Conservation (phyloP, 257 asterid species). For the Plantago elongata region DNA sequence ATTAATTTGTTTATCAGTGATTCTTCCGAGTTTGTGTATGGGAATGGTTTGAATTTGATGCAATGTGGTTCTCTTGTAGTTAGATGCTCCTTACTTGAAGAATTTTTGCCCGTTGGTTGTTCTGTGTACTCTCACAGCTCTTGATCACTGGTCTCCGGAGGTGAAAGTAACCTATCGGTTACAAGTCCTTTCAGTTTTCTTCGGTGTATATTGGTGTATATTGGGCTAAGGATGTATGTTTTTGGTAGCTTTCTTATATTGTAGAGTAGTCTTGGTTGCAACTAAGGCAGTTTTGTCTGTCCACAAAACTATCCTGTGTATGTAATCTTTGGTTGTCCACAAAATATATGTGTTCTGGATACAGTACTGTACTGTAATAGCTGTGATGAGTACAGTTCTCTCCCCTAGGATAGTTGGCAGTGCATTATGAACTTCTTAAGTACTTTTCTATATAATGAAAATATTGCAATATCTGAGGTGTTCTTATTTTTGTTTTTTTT, state of each 20-base stretch:
- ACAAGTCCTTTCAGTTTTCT: neutral
- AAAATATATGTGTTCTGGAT: no score
- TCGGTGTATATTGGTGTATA: neutral
- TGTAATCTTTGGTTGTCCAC: no score
- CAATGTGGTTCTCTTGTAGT: slow-evolving; percentile 31
- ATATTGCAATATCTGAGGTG: no score
- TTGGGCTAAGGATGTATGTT: neutral
- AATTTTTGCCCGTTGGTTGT: slow-evolving; percentile 69
- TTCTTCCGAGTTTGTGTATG: neutral
- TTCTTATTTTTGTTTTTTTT: no score
- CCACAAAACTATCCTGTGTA: no score
- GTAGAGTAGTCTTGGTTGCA: no score
- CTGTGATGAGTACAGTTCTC: no score
- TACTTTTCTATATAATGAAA: no score
- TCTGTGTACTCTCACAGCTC: slow-evolving; percentile 82
- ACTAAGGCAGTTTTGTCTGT: no score
- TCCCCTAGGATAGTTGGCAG: no score
- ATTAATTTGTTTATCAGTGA: neutral
- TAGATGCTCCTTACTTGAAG: slow-evolving; percentile 65
- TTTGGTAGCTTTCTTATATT: neutral
- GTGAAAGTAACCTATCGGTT: slow-evolving; percentile 57
- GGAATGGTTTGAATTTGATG: slow-evolving; percentile 2
- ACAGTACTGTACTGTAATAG: no score
- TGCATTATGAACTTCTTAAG: no score
- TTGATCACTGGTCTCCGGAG: slow-evolving; percentile 96